Evolutionary conservation across 495 filamentous ascomycete species (phyloP), one percentile per base, ranked within the genome.

Genomic region (Penicillium crystallinum): DNA sequence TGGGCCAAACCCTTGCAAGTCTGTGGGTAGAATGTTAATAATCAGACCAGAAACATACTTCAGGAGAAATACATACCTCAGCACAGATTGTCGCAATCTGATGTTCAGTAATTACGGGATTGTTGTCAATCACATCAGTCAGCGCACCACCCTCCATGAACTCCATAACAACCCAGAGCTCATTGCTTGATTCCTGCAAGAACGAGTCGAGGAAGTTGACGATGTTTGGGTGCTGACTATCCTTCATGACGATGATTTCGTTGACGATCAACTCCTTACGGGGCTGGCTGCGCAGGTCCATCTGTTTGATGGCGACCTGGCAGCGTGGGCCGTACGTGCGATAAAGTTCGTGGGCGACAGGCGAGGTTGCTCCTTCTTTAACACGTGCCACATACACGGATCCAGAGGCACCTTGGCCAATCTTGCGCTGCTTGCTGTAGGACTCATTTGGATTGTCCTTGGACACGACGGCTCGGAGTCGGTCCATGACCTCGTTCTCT

Each of bases 221-320:
- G 72, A 98, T 97, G 69, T 98, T 98, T 19, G 88, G 82, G 68
- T 97, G 91, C 64, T 91, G 88, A 75, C 88, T 95, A 71, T 97
- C 95, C 74, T 97, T 96, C 93, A 98, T 98, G 46, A 98, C 93
- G 71, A 97, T 89, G 61, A 98, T 98, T 61, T 98, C 93, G 65
- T 98, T 98, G 34, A 98, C 93, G 64, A 98, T 98, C 61, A 98
- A 74, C 76, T 98, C 93, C 81, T 98, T 98, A 21, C 93, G 80
- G 37, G 93, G 93, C 70, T 98, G 93, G 67, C 95, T 91, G 7
- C 91, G 89, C 46, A 98, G 78, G 74, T 98, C 95, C 93, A 98
- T 98, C 74, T 98, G 93, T 71, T 98, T 98, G 66, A 98, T 97
- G 17, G 95, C 93, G 35, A 98, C 93, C 60, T 96, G 87, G 35